phyloP scores from a whole-genome alignment of 768 basidiomycete genomes.

The Boletus tomentosulus region DNA sequence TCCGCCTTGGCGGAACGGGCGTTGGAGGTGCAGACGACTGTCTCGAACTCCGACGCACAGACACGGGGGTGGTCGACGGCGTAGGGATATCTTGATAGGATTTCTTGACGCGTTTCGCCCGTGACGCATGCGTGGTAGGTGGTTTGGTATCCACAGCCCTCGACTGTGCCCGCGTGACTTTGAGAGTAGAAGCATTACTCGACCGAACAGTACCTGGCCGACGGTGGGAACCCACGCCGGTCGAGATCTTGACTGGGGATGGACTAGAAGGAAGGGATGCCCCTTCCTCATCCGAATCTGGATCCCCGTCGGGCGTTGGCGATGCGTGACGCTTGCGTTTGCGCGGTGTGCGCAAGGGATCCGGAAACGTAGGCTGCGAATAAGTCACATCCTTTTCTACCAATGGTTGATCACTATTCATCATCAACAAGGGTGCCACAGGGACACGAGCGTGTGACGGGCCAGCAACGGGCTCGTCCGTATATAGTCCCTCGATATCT shows the following conservation, averaged over 20 bases:
- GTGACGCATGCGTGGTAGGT: not conserved
- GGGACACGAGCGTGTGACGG: conserved; percentile 19
- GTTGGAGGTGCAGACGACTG: conserved; percentile 14
- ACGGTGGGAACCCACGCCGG: not conserved
- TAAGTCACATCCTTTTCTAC: conserved; percentile 1
- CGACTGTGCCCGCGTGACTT: conserved; percentile 13
- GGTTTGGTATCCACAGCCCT: conserved; percentile 5
- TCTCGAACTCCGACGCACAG: conserved; percentile 2
- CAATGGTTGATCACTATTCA: conserved; percentile 16
- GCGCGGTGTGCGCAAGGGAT: conserved; percentile 31
- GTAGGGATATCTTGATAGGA: conserved; percentile 24
- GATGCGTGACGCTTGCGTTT: conserved; percentile 24
- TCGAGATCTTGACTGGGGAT: conserved; percentile 29
- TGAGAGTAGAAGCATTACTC: not conserved
- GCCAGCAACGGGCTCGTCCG: conserved; percentile 29
- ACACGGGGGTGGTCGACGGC: conserved; percentile 21
- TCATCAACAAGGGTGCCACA: conserved; percentile 22
- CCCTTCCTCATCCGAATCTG: conserved; percentile 8
- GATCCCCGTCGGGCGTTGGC: not conserved
- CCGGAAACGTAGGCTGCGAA: conserved; percentile 16
- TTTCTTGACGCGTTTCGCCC: conserved; percentile 15
- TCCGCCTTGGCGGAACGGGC: conserved; percentile 22
- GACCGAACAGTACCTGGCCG: not conserved
- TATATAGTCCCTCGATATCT: conserved; percentile 34
- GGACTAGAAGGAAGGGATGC: conserved; percentile 23